A percentile compares a stretch with the other conserved stretches of the same genome.
Conservation (phyloP, 140 eudicot species). For the Ambrosia hybrid region DNA sequence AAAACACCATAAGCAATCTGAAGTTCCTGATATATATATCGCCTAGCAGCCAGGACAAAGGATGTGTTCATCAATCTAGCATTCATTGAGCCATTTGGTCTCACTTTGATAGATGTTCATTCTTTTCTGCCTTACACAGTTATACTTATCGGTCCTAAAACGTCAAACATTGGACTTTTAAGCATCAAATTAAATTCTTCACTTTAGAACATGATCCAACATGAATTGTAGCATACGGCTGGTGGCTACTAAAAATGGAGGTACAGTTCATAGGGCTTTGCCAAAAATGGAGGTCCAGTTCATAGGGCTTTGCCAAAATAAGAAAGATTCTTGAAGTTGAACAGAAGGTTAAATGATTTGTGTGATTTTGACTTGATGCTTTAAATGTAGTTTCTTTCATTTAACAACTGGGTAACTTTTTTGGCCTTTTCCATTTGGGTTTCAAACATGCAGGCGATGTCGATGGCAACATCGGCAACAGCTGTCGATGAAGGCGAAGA, state of each 20-base stretch:
- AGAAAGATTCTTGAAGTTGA: too few relatives aligned
- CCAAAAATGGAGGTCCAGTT: too few relatives aligned
- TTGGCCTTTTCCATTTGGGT: too few relatives aligned
- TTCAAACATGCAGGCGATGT: too few relatives aligned
- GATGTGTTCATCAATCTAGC: slow-evolving; percentile 96
- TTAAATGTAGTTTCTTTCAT: too few relatives aligned
- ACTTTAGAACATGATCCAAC: neutral
- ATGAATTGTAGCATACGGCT: slow-evolving; percentile 64
- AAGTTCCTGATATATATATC: slow-evolving; percentile 84
- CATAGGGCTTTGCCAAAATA: too few relatives aligned
- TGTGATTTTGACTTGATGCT: too few relatives aligned
- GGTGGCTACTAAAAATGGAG: slow-evolving; percentile 93
- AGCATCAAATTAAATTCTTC: neutral
- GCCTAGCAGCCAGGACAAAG: slow-evolving; percentile 83
- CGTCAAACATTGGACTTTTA: slow-evolving; percentile 6
- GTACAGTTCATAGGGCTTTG: slow-evolving; percentile 96
- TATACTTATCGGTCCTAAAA: neutral
- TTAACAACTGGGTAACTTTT: too few relatives aligned
- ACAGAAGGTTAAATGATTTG: too few relatives aligned
- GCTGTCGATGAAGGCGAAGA: too few relatives aligned
- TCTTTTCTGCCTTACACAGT: slow-evolving; percentile 14
- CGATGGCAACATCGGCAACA: too few relatives aligned
- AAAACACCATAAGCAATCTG: slow-evolving; percentile 75
- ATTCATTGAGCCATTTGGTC: slow-evolving; percentile 92
- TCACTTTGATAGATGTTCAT: slow-evolving; percentile 82